These are phyloP conservation scores for Hypoxylon crocopeplum DNA, from an alignment of 495 filamentous ascomycete genomes.

Conservation along the genomic window DNA sequence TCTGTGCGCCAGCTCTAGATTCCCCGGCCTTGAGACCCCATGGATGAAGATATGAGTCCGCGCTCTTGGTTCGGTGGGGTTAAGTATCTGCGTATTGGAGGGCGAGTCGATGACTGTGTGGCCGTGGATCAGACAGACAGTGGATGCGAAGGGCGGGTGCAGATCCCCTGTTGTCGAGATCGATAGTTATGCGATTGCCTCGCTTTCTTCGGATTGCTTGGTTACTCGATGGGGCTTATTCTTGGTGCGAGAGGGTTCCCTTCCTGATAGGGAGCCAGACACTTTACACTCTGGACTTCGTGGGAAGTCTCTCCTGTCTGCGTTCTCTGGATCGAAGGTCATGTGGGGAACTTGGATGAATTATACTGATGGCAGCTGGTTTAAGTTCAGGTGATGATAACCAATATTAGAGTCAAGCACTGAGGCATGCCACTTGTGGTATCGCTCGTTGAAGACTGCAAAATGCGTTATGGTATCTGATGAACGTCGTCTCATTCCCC, in stretches of 20 bases:
- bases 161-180: conserved; percentile 82
- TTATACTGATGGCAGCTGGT: conserved; percentile 17
- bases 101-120: conserved; percentile 49
- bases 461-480: conserved; percentile 92
- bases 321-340: conserved; percentile 41
- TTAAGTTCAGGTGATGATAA: conserved; percentile 90
- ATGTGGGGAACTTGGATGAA: conserved; percentile 72
- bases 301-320: conserved; percentile 47
- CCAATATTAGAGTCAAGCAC: conserved; percentile 99
- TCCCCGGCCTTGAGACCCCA: conserved; percentile 54
- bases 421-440: conserved; percentile 72
- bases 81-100: conserved; percentile 45
- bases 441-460: conserved; percentile 64
- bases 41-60: conserved; percentile 92
- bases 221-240: conserved; percentile 99
- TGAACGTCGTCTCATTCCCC: conserved; percentile 59
- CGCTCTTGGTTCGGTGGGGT: conserved; percentile 52
- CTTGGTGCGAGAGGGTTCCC: conserved; percentile 90
- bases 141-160: conserved; percentile 49
- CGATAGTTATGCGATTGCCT: conserved; percentile 99
- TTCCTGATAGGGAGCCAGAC: conserved; percentile 30
- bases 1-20: conserved; percentile 23
- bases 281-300: conserved; percentile 54
- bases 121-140: conserved; percentile 41
- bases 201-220: conserved; percentile 48